A percentile compares a stretch with the other conserved stretches of the same genome.
These are phyloP conservation scores for Metschnikowia henanensis DNA, from an alignment of 805 yeast genomes.

Conservation along the genomic window DNA sequence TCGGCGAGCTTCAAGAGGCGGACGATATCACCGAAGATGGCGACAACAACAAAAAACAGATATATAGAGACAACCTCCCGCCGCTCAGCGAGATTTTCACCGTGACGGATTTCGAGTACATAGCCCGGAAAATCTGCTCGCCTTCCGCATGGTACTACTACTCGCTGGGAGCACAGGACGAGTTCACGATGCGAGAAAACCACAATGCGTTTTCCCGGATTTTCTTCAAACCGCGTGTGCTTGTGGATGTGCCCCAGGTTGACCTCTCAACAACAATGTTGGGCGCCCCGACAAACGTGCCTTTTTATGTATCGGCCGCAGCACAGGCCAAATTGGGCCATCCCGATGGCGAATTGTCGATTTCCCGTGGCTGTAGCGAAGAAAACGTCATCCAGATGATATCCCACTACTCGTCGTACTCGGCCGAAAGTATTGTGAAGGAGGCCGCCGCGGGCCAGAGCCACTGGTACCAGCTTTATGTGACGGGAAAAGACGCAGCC, in stretches of 20 bases:
- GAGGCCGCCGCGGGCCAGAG: slow-evolving; percentile 66
- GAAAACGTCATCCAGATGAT: slow-evolving; percentile 82
- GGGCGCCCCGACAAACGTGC: slow-evolving; percentile 70
- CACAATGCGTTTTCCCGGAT: slow-evolving; percentile 87
- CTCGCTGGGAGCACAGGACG: slow-evolving; percentile 92
- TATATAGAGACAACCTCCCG: slow-evolving; percentile 26
- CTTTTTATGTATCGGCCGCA: slow-evolving; percentile 89
- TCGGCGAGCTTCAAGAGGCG: slow-evolving; percentile 21
- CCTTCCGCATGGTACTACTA: slow-evolving; percentile 50
- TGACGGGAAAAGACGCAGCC: slow-evolving; percentile 55
- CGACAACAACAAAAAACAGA: slow-evolving; percentile 20
- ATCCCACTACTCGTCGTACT: slow-evolving; percentile 87
- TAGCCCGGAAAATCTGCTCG: slow-evolving; percentile 37
- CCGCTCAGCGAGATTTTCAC: slow-evolving; percentile 32
- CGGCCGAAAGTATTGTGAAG: slow-evolving; percentile 81
- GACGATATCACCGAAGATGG: slow-evolving; percentile 18
- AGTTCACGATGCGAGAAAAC: slow-evolving; percentile 84
- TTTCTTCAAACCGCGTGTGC: slow-evolving; percentile 80
- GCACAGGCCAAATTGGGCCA: slow-evolving; percentile 92
- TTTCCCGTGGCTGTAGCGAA: slow-evolving; percentile 79
- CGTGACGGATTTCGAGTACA: slow-evolving; percentile 39
- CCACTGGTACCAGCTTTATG: slow-evolving; percentile 89
- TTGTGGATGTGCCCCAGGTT: slow-evolving; percentile 77
- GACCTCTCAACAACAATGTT: slow-evolving; percentile 73
- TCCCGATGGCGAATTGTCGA: slow-evolving; percentile 86